Evolutionary conservation across 768 basidiomycete species (phyloP).

Genomic region (Mrakia frigida): DNA sequence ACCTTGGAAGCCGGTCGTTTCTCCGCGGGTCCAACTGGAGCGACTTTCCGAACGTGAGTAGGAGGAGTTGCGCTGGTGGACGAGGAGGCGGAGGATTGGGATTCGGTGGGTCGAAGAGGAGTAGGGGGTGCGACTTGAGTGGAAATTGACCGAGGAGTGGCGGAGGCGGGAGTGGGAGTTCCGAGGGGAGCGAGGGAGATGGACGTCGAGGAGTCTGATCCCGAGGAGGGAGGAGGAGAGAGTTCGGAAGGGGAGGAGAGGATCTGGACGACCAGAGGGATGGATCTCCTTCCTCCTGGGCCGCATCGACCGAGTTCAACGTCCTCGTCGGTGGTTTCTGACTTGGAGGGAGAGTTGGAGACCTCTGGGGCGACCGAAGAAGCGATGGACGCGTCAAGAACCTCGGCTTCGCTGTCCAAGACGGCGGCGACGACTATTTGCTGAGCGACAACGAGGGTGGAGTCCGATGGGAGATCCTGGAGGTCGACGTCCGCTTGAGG

Average conservation of each 20-base stretch:
- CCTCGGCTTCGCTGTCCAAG: neutral
- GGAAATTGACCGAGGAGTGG: neutral
- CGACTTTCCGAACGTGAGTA: neutral
- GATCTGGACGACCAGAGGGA: neutral
- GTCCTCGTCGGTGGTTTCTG: neutral
- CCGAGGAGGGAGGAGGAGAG: neutral
- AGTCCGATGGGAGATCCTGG: neutral
- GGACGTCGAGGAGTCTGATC: neutral
- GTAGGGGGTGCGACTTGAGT: neutral
- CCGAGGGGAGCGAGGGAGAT: neutral
- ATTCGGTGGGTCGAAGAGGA: constrained; percentile 1
- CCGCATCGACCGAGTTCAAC: constrained; percentile 2
- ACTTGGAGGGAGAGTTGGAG: neutral
- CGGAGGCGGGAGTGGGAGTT: neutral
- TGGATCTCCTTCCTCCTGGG: neutral
- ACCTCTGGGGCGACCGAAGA: neutral
- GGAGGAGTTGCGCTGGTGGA: constrained; percentile 6
- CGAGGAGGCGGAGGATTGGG: neutral
- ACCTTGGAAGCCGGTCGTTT: constrained; percentile 20
- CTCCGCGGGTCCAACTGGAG: neutral
- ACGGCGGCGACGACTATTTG: neutral
- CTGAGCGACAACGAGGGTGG: neutral
- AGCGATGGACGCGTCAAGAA: neutral
- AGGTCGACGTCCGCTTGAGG: neutral
- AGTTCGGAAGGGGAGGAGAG: neutral